These are phyloP conservation scores for Pythium chondricola DNA, from an alignment of 352 stramenopile genomes.

Conservation along the genomic window DNA sequence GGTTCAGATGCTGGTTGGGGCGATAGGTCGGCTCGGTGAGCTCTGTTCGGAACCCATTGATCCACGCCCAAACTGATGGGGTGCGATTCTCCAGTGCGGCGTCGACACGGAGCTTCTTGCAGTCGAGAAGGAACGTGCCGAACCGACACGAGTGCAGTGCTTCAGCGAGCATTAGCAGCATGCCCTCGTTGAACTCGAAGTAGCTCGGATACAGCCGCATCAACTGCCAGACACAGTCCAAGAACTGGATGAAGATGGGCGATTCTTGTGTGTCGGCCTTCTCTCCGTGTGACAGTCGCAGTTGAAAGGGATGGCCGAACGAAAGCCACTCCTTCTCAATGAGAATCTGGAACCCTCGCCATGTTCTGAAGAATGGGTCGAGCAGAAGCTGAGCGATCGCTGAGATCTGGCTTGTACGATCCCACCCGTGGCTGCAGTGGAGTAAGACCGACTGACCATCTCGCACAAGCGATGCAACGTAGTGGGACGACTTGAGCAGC, in stretches of 20 bases:
- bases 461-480: slow-evolving; percentile 90
- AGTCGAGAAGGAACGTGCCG: slow-evolving; percentile 97
- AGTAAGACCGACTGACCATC: slow-evolving; percentile 76
- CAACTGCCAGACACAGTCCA: slow-evolving; percentile 79
- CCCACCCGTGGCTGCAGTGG: slow-evolving; percentile 85
- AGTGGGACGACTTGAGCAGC: slow-evolving; percentile 89
- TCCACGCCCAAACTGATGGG: slow-evolving; percentile 74
- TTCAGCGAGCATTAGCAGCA: slow-evolving; percentile 92
- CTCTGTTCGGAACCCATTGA: slow-evolving; percentile 66
- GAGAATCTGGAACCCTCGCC: slow-evolving; percentile 71
- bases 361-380: slow-evolving; percentile 77
- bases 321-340: slow-evolving; percentile 84
- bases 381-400: slow-evolving; percentile 61
- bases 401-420: slow-evolving; percentile 88
- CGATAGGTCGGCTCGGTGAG: slow-evolving; percentile 52
- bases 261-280: slow-evolving; percentile 78
- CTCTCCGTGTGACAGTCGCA: slow-evolving; percentile 67
- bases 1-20: slow-evolving; percentile 45
- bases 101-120: slow-evolving; percentile 73
- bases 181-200: slow-evolving; percentile 97
- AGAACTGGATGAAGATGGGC: slow-evolving; percentile 83
- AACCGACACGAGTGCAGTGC: slow-evolving; percentile 97
- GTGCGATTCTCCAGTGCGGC: slow-evolving; percentile 55
- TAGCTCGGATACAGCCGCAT: slow-evolving; percentile 91
- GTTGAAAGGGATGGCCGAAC: slow-evolving; percentile 78